Base-by-base conservation (phyloP, 192 early-diverging fungal genomes). In the Backusella mclennaniae region DNA sequence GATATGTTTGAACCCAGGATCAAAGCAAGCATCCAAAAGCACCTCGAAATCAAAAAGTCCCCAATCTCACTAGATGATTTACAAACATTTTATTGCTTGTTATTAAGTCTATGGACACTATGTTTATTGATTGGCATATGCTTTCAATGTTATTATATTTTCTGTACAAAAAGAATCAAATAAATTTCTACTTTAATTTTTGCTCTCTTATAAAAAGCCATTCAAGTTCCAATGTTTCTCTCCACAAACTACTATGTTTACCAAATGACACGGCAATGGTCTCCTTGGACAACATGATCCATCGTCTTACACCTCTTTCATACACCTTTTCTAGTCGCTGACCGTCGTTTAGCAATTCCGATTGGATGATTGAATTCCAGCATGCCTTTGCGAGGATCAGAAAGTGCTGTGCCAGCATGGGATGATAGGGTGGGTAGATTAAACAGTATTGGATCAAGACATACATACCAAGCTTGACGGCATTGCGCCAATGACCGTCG, bases 181-280 rank as follows among this genome's bases (percentile, higher is more conserved):
- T 26, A 66, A 26, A n/a, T 39, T 19, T 1, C 67, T 81, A 68
- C 38, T 76, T 76, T 33, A 81, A 71, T 35, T 81, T 81, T 69
- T 81, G 80, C 66, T 82, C 80, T 33, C 80, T 77, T n/a, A 70
- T 56, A 69, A 82, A 76, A 1, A 82, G 68, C 77, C 77, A 79
- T 70, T 82, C 77, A 31, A 82, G 36, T 19, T 82, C 81, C 23
- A 75, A 26, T 7, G 76, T 63, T 44, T 82, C 81, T 69, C 76
- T 69, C 80, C 80, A 82, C 39, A 78, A 73, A 49, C 69, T 53
- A 39, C 73, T 67, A 19, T 77, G 44, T 46, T 75, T 75, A 11
- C 80, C 80, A 75, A 77, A 74, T 1, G 42, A n/a, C 0, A 46
- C 69, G 7, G 46, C 33, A 36, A 82, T 23, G 11, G 76, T 78